Evolutionary conservation across 495 filamentous ascomycete species (phyloP), one percentile per base, ranked within the genome.

Genomic region (Aspergillus incahuasiensis): DNA sequence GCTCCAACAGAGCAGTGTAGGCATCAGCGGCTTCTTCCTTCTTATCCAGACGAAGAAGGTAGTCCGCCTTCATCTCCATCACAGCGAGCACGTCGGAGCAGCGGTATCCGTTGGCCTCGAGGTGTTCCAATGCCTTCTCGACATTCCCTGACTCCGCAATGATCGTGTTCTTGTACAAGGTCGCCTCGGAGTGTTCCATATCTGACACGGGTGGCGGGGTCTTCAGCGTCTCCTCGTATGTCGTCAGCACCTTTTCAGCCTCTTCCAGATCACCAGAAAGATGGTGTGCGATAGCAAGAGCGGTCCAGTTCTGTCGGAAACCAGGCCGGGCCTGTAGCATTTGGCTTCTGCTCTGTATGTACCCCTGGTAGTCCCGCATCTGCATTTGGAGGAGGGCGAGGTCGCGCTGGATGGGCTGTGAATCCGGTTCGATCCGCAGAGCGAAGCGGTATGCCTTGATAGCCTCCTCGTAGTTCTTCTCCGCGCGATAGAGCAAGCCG

Each of bases 371-470:
- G 72, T 99, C 95, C 55, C 95, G 83, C 88, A 96, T 96, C 74
- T 99, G 94, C 63, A 95, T 80, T 73, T 97, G 94, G 48, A 99
- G 82, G 47, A 92, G 79, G 34, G 92, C 92, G 48, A 99, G 77
- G 63, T 99, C 94, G 48, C 95, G 83, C 68, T 95, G 89, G 63
- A 99, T 99, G 68, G 96, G 91, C 60, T 82, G 81, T 1, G 90
- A 95, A 15, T 96, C 92, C 21, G 95, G 92, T 63, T 99, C 92
- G 43, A 97, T 82, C 70, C 82, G 85, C 62, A 99, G 72, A 8
- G 94, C 94, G 68, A 92, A 95, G 62, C 92, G 92, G 77, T 99
- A 99, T 42, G 94, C 94, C 77, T 97, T 97, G 74, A 97, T 96
- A 6, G 95, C 91, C 73, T 97, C 94, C 71, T 96, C 92, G 56